phyloP scores from a whole-genome alignment of 345 rosid species.

The Eucalyptus marginata region DNA sequence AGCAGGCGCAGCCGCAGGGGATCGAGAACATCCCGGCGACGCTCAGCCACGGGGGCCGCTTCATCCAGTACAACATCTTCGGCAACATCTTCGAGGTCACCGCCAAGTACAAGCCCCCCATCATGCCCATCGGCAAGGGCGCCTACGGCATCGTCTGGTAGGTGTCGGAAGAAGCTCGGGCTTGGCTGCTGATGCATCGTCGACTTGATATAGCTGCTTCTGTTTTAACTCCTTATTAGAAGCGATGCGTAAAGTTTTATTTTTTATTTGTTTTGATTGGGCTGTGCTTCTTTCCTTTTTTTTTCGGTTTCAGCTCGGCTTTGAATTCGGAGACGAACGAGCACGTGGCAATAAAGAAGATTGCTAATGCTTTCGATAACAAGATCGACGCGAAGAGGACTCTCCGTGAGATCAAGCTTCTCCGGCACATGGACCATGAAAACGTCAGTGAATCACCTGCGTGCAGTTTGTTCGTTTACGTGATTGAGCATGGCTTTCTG shows the following conservation, averaged over 20 bases:
- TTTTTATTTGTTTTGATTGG: not conserved
- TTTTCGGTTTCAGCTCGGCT: conserved; percentile 31
- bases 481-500: not conserved
- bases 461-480: not conserved
- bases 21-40: conserved; percentile 80
- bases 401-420: conserved; percentile 94
- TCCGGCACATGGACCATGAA: conserved; percentile 94
- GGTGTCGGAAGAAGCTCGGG: not conserved
- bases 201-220: not conserved
- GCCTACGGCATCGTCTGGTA: conserved; percentile 99
- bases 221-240: not conserved
- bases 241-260: not conserved
- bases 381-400: conserved; percentile 83
- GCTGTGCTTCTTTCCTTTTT: not conserved
- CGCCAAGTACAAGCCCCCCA: conserved; percentile 93
- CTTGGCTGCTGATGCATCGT: not conserved
- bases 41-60: conserved; percentile 86
- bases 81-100: conserved; percentile 98
- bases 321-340: conserved; percentile 73
- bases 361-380: conserved; percentile 71
- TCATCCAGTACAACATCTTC: conserved; percentile 92
- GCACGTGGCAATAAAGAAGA: conserved; percentile 83
- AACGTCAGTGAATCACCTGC: conserved; percentile 47
- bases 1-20: conserved; percentile 17
- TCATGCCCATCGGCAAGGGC: conserved; percentile 98